Base-by-base conservation (phyloP, 169 alveolate genomes). In the Blepharisma undulans region DNA sequence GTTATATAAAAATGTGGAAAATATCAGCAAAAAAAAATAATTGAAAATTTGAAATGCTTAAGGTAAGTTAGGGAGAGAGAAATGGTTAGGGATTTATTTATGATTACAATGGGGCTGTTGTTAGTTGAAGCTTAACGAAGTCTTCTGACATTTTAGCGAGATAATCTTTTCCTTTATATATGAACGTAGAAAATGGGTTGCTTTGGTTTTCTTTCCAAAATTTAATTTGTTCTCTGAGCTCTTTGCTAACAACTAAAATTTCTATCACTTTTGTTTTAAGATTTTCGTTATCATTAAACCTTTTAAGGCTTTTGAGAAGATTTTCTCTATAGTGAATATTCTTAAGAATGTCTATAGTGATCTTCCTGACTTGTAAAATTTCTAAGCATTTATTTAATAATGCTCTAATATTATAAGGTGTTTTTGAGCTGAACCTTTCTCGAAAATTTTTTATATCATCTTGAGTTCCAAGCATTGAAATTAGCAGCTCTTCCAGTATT, bases 121-220 rank as follows among this genome's bases (percentile, higher is more conserved):
- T 48, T 48, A 48, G 12, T 10, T 86, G 91, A n/a, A 86, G 84
- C 22, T 22, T 32, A 7, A 72, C 91, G n/a, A 86, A 27, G 27
- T 86, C 91, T 72, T 86, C 32, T 19, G 60, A 19, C 84, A 86
- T 86, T 72, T 86, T 86, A 25, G 61, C 48, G 7, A 86, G 25
- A 12, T 86, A 86, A 10, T 86, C 34, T 33, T 32, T 25, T 29
- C 91, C 91, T 86, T 86, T 86, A 32, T 66, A 86, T 66, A 86
- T 22, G 72, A 86, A 86, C 16, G 25, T 71, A 27, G 27, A 25
- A 71, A 86, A 86, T 22, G 91, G 91, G 25, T 61, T 36, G 29
- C 60, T 21, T 27, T 61, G 33, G 22, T 86, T 48, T 25, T 86
- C 29, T 16, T 25, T 22, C 91, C 91, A 86, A 25, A 14, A 2